Conservation (phyloP, 163 green algal species). For the Scenedesmus sp. region DNA sequence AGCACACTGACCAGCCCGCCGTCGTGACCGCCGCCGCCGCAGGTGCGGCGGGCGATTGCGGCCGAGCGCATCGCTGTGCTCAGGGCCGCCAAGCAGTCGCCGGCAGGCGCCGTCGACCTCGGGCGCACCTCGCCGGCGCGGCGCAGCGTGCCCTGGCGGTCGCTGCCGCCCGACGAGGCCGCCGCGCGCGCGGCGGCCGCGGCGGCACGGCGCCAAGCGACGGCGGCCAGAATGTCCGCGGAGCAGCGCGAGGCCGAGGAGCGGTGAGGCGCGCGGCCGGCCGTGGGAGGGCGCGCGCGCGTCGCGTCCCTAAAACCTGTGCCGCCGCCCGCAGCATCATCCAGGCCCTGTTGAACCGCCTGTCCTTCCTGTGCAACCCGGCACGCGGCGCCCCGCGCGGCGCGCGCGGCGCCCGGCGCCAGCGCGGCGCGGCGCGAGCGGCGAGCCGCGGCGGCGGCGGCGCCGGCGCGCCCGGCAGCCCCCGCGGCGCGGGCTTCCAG, state of each 20-base stretch:
- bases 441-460: not conserved
- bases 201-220: not conserved
- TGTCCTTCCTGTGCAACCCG: slow-evolving; percentile 79
- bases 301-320: too few species aligned
- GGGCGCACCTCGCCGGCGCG: too few species aligned
- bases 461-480: not conserved
- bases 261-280: not conserved
- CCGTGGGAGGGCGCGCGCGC: not conserved
- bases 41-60: slow-evolving; percentile 22
- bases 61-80: not conserved
- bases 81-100: not conserved
- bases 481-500: not conserved
- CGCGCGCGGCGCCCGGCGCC: not conserved
- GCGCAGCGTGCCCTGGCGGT: slow-evolving; percentile 3
- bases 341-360: slow-evolving; percentile 69
- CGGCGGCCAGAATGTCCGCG: not conserved
- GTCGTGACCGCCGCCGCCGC: not conserved
- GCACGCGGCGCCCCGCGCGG: slow-evolving; percentile 47
- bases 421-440: not conserved
- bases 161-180: slow-evolving; percentile 9
- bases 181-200: not conserved
- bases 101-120: not conserved
- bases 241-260: not conserved
- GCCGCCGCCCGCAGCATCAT: slow-evolving; percentile 78
- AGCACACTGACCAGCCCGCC: not conserved